Evolutionary conservation across 192 early-diverging fungal genomes (phyloP).

Genomic region (Geranomyces variabilis): DNA sequence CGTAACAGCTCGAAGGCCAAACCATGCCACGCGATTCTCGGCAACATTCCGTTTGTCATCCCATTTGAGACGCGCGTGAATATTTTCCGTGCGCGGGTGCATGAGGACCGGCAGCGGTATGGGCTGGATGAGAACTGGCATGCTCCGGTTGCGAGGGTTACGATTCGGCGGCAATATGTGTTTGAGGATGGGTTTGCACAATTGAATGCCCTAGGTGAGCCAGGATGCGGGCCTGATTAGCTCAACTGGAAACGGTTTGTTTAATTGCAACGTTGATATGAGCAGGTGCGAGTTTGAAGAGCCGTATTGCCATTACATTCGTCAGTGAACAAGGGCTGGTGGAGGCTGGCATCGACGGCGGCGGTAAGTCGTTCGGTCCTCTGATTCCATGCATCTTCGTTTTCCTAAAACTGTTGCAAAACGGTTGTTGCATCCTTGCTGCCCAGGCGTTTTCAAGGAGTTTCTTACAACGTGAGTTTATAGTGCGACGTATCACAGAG

Average conservation of each 20-base stretch:
- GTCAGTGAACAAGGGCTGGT: constrained; percentile 78
- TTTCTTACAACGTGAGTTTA: constrained; percentile 76
- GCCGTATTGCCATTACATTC: constrained; percentile 82
- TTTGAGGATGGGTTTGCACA: constrained; percentile 89
- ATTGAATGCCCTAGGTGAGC: constrained; percentile 65
- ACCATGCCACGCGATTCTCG: constrained; percentile 67
- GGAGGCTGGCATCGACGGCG: constrained; percentile 96
- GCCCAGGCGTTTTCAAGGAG: constrained; percentile 95
- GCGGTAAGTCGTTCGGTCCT: constrained; percentile 49
- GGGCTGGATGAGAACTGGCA: constrained; percentile 28
- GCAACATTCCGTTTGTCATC: constrained; percentile 88
- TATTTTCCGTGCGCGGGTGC: constrained; percentile 80
- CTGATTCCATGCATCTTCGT: too few relatives aligned
- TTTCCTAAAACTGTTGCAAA: too few relatives aligned
- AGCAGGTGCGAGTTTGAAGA: constrained; percentile 70
- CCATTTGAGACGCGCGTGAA: constrained; percentile 87
- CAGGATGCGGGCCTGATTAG: neutral
- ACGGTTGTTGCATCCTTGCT: too few relatives aligned
- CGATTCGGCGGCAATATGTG: constrained; percentile 72
- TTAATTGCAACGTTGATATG: neutral
- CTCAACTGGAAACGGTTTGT: neutral
- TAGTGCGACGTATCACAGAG: too few relatives aligned
- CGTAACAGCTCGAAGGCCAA: constrained; percentile 10
- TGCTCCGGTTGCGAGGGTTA: constrained; percentile 42
- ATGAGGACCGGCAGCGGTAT: constrained; percentile 61